phyloP scores from a whole-genome alignment of 352 stramenopile species.

The Pythium dissimile region DNA sequence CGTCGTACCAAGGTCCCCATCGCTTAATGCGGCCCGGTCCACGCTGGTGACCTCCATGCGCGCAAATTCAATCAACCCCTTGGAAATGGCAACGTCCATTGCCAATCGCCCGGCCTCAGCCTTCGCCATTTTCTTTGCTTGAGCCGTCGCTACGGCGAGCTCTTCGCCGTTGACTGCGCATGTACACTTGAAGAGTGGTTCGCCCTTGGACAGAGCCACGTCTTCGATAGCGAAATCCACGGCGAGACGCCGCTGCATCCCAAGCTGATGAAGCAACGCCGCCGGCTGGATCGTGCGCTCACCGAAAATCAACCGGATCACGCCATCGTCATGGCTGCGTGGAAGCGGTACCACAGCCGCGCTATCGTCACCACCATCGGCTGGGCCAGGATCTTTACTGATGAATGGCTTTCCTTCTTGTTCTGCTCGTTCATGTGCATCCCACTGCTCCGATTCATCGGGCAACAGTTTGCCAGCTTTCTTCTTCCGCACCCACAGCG shows the following conservation, averaged over 20 bases:
- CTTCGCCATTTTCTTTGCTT: slow-evolving; percentile 86
- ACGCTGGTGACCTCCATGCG: too few relatives aligned
- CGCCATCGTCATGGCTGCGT: neutral
- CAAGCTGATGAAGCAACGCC: slow-evolving; percentile 53
- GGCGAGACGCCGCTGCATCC: slow-evolving; percentile 35
- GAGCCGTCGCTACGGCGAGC: slow-evolving; percentile 29
- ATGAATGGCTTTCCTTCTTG: slow-evolving; percentile 32
- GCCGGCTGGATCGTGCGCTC: slow-evolving; percentile 44
- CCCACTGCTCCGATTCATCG: slow-evolving; percentile 64
- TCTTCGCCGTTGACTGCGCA: slow-evolving; percentile 45
- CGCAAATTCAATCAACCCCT: slow-evolving; percentile 4
- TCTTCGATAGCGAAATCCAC: slow-evolving; percentile 50
- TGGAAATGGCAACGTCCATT: slow-evolving; percentile 71
- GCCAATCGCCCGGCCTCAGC: slow-evolving; percentile 50
- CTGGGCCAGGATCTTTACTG: neutral
- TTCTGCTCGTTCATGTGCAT: slow-evolving; percentile 32
- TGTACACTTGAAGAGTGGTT: slow-evolving; percentile 49
- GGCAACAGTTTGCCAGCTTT: slow-evolving; percentile 39
- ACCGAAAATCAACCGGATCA: slow-evolving; percentile 30
- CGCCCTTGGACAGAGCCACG: slow-evolving; percentile 32
- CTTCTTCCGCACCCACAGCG: slow-evolving; percentile 75
- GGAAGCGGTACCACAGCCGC: neutral
- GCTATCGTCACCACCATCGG: neutral
- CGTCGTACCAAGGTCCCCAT: too few relatives aligned
- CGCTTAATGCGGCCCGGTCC: neutral